Base-by-base conservation (phyloP, 2,329 filamentous ascomycete genomes). In the Rhynchosporium agropyri region DNA sequence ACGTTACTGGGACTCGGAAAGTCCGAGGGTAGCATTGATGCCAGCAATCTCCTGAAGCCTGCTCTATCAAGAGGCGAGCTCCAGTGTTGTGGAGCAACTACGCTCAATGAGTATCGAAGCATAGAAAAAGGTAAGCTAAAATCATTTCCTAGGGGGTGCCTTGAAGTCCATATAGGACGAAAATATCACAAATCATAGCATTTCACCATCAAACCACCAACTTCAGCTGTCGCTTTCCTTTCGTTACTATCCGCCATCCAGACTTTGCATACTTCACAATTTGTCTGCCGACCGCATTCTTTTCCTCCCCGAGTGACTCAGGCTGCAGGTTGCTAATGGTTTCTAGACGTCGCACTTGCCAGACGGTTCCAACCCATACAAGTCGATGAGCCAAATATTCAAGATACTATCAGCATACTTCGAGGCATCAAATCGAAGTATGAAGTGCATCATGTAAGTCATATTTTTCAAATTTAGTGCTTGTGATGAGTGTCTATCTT, bases 351-450 rank as follows among this genome's bases (percentile, higher is more conserved):
- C 33, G 95, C 95, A 0, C 80, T 99, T 26, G 95, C 95, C 8
- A 83, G 95, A 69, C 85, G 95, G 64, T 98, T 99, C 76, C 95
- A 99, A 72, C 93, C 95, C 0, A 97, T 99, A 62, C 77, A 92
- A 42, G 92, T 99, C n/a, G 90, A 88, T 64, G 95, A 99, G 72
- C 95, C 95, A 0, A 89, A 86, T 0, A 93, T 98, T 0, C 87
- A 91, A 69, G 93, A 97, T 69, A 97, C 95, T 0, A 93, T 99
- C 65, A 97, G 92, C 57, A 98, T 99, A 62, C 80, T 99, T 0
- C 87, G 95, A 72, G 95, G 94, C 55, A 97, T 99, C 79, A 98
- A 98, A 74, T 93, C 98, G 73, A 91, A 92, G 69, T 99, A 99
- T 72, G 95, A 98, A 76, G 91, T 98, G 0, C 95, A 98, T 69